Conservation (phyloP, 805 yeast genomes). For the Kregervanrija delftensis region DNA sequence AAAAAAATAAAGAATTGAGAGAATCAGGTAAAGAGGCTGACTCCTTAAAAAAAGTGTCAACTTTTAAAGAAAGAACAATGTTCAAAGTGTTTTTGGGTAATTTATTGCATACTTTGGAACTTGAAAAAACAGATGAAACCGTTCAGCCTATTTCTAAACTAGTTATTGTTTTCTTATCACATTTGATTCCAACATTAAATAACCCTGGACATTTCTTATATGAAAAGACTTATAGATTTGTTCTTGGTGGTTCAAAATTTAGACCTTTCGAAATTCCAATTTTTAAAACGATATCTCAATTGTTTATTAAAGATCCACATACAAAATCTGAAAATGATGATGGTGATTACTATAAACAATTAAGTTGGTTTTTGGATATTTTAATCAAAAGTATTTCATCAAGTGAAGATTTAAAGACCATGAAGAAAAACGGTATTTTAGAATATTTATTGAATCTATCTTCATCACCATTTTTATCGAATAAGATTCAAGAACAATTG, state of each 20-base stretch:
- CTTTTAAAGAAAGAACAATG: slow-evolving; percentile 50
- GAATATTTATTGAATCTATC: slow-evolving; percentile 60
- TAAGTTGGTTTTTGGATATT: slow-evolving; percentile 57
- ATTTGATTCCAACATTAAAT: slow-evolving; percentile 47
- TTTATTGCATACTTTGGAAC: slow-evolving; percentile 32
- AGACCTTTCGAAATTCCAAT: slow-evolving; percentile 39
- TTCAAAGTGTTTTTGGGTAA: slow-evolving; percentile 49
- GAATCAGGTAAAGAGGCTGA: slow-evolving; percentile 3
- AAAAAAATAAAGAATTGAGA: slow-evolving; percentile 12
- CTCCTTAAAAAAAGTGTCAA: slow-evolving; percentile 5
- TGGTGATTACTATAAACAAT: slow-evolving; percentile 47
- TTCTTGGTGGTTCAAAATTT: slow-evolving; percentile 48
- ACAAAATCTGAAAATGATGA: slow-evolving; percentile 25
- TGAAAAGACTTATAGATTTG: slow-evolving; percentile 63
- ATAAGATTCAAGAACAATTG: slow-evolving; percentile 34
- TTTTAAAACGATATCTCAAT: slow-evolving; percentile 31
- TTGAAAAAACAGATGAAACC: slow-evolving; percentile 11
- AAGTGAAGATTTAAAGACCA: slow-evolving; percentile 43
- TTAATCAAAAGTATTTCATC: slow-evolving; percentile 42
- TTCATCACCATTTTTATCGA: slow-evolving; percentile 42
- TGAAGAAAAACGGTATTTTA: slow-evolving; percentile 48
- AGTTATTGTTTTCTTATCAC: slow-evolving; percentile 49
- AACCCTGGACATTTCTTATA: slow-evolving; percentile 72
- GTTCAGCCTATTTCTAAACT: slow-evolving; percentile 32
- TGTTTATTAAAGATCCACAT: slow-evolving; percentile 21